Conservation (phyloP, 2,329 filamentous ascomycete species). For the Aureobasidium sp. region DNA sequence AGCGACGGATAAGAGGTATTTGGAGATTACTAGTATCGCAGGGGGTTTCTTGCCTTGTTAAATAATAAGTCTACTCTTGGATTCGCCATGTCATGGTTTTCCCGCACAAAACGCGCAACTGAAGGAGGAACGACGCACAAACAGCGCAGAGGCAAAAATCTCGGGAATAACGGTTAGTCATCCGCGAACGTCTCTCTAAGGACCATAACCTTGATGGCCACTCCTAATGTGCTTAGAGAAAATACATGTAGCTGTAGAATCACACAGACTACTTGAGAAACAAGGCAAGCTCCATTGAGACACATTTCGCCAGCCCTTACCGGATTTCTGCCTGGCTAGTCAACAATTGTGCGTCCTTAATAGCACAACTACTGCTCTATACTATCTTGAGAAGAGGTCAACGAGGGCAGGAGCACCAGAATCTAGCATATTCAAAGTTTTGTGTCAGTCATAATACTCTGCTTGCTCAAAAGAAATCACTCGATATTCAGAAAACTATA, state of each 20-base stretch:
- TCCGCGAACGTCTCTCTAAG: neutral
- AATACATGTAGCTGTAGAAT: neutral
- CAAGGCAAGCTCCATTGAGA: too few relatives aligned
- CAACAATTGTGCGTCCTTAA: neutral
- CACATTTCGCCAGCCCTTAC: too few relatives aligned
- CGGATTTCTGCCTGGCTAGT: too few relatives aligned
- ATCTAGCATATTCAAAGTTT: too few relatives aligned
- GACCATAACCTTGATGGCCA: neutral
- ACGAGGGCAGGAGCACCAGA: too few relatives aligned
- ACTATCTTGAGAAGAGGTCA: neutral
- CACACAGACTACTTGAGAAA: neutral
- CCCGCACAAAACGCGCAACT: conserved; percentile 1
- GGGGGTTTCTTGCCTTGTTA: neutral
- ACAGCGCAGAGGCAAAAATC: neutral
- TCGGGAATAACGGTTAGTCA: neutral
- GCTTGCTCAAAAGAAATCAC: too few relatives aligned
- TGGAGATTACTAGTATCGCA: too few relatives aligned
- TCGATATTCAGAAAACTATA: neutral
- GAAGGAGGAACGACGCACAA: neutral
- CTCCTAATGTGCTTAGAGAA: neutral
- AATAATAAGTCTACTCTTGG: neutral
- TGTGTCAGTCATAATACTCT: too few relatives aligned
- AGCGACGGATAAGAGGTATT: neutral
- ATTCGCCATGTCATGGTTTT: neutral
- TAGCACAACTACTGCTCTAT: neutral